Base-by-base conservation (phyloP, 441 rosid species). In the Adansonia grandidieri region DNA sequence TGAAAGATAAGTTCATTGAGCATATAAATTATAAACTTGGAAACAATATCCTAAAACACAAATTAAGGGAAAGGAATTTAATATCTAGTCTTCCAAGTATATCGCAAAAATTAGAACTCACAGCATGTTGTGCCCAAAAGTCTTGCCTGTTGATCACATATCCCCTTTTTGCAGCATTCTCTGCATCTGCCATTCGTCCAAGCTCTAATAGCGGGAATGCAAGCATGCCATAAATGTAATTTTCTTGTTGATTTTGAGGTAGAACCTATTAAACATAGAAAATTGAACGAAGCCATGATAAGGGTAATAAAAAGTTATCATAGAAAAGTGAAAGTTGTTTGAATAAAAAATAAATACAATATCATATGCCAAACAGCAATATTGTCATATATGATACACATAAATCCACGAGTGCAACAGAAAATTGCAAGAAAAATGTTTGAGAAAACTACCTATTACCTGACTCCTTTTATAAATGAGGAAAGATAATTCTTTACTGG, bases 151-250 rank as follows among this genome's bases (percentile, higher is more conserved):
- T 91, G 77, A 92, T 89, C 85, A 88, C 91, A 80, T 68, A 86
- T 78, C 92, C 98, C 82, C 84, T 93, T 80, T 85, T 87, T 11
- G 93, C 94, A 82, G 97, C 99, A 81, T 81, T 82, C 63, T 87
- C 96, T 14, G 98, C 99, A 76, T 93, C 97, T 62, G 81, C 85
- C 90, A 91, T 90, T 71, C 74, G 90, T 28, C 98, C 97, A 32
- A 92, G 90, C 88, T 96, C 98, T 73, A 96, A 85, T 60, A 92
- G 85, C 2, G 97, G 82, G 82, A 96, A 96, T 6, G 98, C 98
- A 86, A 92, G 93, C 88, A 89, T 89, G 73, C 98, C 97, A 65
- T 93, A 88, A 48, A 93, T 74, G 63, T 87, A 93, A 73, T 87
- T 86, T 86, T 87, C 98, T 78, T 81, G 83, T 84, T 88, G 85